A percentile compares a stretch with the other conserved stretches of the same genome.
phyloP scores from a whole-genome alignment of 805 yeast species.

The Suhomyces kilbournensis region DNA sequence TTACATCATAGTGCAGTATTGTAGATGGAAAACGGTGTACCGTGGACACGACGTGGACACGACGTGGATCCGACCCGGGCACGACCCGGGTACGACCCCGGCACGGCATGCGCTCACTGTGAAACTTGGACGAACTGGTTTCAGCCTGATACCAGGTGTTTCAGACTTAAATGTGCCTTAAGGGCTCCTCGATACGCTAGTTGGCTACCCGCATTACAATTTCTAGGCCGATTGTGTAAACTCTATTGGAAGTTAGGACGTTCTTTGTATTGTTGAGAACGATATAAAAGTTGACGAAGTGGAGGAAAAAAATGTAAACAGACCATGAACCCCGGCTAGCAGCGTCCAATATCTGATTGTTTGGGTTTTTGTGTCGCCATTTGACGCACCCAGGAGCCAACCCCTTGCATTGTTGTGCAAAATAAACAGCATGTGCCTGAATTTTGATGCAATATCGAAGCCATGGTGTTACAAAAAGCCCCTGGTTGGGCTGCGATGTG shows the following conservation, averaged over 20 bases:
- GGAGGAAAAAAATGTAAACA: background rate
- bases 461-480: background rate
- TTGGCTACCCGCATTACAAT: background rate
- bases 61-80: too few relatives aligned
- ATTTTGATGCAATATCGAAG: constrained; percentile 2
- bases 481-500: background rate
- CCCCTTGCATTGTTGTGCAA: constrained; percentile 7
- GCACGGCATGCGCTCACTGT: too few relatives aligned
- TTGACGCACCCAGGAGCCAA: background rate
- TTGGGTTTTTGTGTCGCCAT: background rate
- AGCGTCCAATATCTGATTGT: background rate
- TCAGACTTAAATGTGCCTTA: background rate
- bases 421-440: constrained; percentile 1
- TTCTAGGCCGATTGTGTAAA: background rate
- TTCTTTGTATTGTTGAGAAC: background rate
- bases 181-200: too few relatives aligned
- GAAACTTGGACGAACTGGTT: background rate
- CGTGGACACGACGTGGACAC: background rate
- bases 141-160: background rate
- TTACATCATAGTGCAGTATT: background rate
- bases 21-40: background rate
- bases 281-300: background rate
- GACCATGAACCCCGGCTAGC: background rate
- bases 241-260: background rate
- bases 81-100: too few relatives aligned